Percentiles rank a stretch among this genome's conserved stretches.
Evolutionary conservation across 192 early-diverging fungal species (phyloP).

Genomic region (Lobulomyces angularis): DNA sequence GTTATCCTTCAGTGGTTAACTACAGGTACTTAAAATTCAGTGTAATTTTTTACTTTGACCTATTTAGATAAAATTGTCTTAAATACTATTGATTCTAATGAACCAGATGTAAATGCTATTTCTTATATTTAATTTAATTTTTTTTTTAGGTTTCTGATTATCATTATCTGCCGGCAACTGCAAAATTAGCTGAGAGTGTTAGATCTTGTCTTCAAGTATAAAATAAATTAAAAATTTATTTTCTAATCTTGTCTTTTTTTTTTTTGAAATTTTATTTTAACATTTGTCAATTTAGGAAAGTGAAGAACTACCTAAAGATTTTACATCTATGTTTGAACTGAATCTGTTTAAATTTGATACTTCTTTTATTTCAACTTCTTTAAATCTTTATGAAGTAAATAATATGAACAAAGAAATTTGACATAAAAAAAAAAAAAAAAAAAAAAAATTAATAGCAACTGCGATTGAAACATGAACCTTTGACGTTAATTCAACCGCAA

Average conservation of each 20-base stretch:
- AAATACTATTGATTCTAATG: constrained; percentile 50
- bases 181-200: constrained; percentile 30
- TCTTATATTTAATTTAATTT: constrained; percentile 7
- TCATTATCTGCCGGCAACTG: constrained; percentile 44
- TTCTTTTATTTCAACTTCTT: constrained; percentile 28
- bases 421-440: no score
- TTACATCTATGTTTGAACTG: constrained; percentile 44
- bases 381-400: constrained; percentile 32
- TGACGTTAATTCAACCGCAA: constrained; percentile 49
- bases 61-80: constrained; percentile 33
- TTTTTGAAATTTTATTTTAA: no score
- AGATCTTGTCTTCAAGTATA: constrained; percentile 40
- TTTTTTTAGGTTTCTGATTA: constrained; percentile 38
- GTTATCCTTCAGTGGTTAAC: constrained; percentile 43
- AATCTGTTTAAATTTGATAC: constrained; percentile 45
- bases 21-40: constrained; percentile 13
- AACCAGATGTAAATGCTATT: constrained; percentile 34
- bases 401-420: background rate
- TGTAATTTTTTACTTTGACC: constrained; percentile 4
- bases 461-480: constrained; percentile 36
- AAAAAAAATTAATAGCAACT: constrained; percentile 18
- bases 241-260: background rate
- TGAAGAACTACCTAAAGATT: constrained; percentile 54
- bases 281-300: constrained; percentile 21
- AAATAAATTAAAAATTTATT: constrained; percentile 1